A percentile compares a stretch with the other conserved stretches of the same genome.
Conservation (phyloP, 2,329 filamentous ascomycete genomes). For the Fusarium sp. region DNA sequence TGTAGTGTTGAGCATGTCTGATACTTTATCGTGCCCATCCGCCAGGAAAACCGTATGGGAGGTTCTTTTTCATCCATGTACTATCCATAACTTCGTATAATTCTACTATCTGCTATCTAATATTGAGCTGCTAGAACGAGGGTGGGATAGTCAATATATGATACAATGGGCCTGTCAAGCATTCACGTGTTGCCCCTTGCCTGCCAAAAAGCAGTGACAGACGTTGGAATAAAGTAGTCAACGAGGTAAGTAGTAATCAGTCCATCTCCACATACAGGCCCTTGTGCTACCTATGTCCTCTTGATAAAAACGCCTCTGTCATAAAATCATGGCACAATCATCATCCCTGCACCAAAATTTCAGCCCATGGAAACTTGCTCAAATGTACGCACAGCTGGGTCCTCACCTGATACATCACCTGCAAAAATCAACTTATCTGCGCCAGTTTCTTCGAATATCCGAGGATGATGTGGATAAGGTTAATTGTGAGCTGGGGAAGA, state of each 20-base stretch:
- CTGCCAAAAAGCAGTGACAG: background rate
- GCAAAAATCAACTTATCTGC: constrained; percentile 3
- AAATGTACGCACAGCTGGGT: constrained; percentile 39
- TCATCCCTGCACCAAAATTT: constrained; percentile 19
- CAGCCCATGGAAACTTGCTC: constrained; percentile 46
- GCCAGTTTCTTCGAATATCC: background rate
- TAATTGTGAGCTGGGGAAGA: background rate
- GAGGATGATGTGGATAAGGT: background rate
- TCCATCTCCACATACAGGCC: background rate
- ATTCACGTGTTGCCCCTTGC: background rate
- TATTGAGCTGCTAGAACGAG: background rate
- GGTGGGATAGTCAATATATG: background rate
- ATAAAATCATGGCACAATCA: constrained; percentile 11
- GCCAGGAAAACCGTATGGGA: background rate
- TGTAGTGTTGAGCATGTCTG: background rate
- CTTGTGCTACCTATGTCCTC: background rate
- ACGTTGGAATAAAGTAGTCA: constrained; percentile 15
- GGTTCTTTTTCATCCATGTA: background rate
- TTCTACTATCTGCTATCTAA: background rate
- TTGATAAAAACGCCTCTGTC: background rate
- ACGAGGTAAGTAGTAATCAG: background rate
- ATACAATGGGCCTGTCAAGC: background rate
- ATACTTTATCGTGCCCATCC: background rate
- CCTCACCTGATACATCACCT: constrained; percentile 23
- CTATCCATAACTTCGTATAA: rapidly evolving